Base-by-base conservation (phyloP, 163 green algal species). In the Coccomyxa subellipsoidea region DNA sequence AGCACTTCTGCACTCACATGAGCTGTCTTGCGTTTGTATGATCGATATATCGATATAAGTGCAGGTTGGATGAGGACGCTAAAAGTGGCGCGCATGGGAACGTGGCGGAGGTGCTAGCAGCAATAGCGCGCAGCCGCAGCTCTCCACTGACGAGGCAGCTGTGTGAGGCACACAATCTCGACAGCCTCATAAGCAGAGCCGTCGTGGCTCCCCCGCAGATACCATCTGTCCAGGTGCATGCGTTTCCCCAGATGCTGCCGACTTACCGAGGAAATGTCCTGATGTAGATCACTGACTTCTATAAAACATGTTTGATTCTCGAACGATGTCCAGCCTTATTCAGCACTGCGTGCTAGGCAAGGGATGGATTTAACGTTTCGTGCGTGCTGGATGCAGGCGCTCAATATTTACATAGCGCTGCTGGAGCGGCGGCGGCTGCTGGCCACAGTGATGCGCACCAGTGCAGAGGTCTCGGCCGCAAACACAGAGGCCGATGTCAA, bases 91-190 rank as follows among this genome's bases (percentile, higher is more conserved):
- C 82, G 76, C 79, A 88, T 38, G 79, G 84, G 76, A 98, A 99
- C 80, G 92, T 93, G 32, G 96, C 95, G 0, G 96, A 99, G 78
- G 93, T 98, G 72, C 85, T 99, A 40, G 93, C 92, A 9, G 92
- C 94, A 32, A 93, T 99, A 34, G 96, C 95, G 1, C 90, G 96
- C 77, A 93, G 90, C 1, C 91, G 94, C 77, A 89, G 89, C 6
- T 96, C 92, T 4, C 90, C 93, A 0, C 90, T 99, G 25, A 93
- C 93, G 1, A 35, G 29, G 23, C 72, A 70, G 9, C 71, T 93
- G 54, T 82, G 79, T 6, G 66, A 59, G 31, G 78, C 82, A 1
- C 71, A 84, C 2, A 84, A 87, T 47, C 72, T 93, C 47, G 31
- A 88, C 40, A 72, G 53, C 39, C 80, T 93, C 34, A 75, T 91